These are phyloP conservation scores for Hypoxylon subgilvum DNA, from an alignment of 495 filamentous ascomycete species.

Conservation along the genomic window DNA sequence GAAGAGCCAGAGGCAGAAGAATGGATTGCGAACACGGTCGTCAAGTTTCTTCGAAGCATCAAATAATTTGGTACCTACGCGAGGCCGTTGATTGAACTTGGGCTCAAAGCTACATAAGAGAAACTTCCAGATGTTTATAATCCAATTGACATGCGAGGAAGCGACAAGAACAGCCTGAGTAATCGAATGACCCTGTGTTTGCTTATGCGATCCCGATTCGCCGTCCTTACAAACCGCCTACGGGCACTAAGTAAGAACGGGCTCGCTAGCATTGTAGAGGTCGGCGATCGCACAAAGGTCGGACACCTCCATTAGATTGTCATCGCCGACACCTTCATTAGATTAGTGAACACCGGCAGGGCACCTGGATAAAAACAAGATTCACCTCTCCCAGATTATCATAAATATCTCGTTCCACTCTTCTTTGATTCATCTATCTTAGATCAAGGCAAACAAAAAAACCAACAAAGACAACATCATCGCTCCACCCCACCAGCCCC, in stretches of 20 bases:
- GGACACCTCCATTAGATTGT: constrained; percentile 21
- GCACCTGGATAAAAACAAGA: not conserved
- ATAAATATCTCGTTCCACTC: constrained; percentile 6
- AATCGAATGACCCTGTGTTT: too few relatives aligned
- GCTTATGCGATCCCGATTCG: too few relatives aligned
- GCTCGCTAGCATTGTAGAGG: not conserved
- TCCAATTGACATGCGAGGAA: too few relatives aligned
- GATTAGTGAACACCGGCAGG: constrained; percentile 16
- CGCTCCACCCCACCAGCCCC: not conserved
- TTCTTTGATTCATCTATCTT: constrained; percentile 2
- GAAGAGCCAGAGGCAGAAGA: constrained; percentile 42
- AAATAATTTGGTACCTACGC: constrained; percentile 10
- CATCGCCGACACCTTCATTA: constrained; percentile 30
- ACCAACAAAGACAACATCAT: constrained; percentile 6
- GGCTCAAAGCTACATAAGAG: too few relatives aligned
- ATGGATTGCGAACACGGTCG: constrained; percentile 49
- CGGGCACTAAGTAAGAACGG: not conserved
- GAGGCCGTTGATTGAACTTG: not conserved
- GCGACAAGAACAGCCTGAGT: too few relatives aligned
- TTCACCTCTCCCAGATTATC: not conserved
- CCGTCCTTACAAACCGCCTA: too few relatives aligned
- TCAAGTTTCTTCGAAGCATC: constrained; percentile 45
- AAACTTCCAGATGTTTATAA: too few relatives aligned
- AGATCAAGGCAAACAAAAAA: constrained; percentile 5
- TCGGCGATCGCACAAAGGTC: constrained; percentile 23